Base-by-base conservation (phyloP, 2,329 filamentous ascomycete genomes). In the Alternaria sp. region DNA sequence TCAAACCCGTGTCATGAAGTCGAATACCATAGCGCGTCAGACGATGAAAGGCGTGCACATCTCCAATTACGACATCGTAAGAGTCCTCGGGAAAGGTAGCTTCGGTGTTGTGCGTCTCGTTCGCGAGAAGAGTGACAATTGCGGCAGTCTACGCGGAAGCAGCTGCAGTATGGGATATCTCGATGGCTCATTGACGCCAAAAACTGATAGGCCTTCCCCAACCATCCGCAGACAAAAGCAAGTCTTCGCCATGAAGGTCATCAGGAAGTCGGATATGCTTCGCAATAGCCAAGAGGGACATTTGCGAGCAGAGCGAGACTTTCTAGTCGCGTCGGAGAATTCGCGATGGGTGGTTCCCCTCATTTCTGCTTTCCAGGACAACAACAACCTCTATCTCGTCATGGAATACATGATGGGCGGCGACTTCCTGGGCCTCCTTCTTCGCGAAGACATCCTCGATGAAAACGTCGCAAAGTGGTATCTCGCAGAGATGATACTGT, bases 341-440 rank as follows among this genome's bases (percentile, higher is more conserved):
- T 96, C 93, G 6, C 87, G 87, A 64, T 98, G 94, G 95, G 89
- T 97, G 50, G 92, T 98, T 3, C 92, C 94, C 1, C 83, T 99
- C 37, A 87, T 97, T 55, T 87, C 92, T 54, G 96, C 93, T 74
- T 98, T 98, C 69, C 93, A 98, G 78, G 96, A 98, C 77, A 83
- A 87, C 37, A 86, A 87, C 45, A 93, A 92, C 71, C 85, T 99
- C 6, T 98, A 98, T 73, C 87, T 99, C 6, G 92, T 97, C 56
- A 97, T 98, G 94, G 94, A 98, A 63, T 99, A 97, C 76, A 97
- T 97, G 93, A 91, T 96, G 3, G 96, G 95, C 0, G 95, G 96
- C 0, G 95, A 99, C 77, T 98, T 99, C 70, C 85, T 99, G 0
- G 92, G 92, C 2, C 81, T 97, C 0, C 82, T 99, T 15, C 91